phyloP scores from a whole-genome alignment of 2,329 filamentous ascomycete species.

The Aspergillus phoenicis region DNA sequence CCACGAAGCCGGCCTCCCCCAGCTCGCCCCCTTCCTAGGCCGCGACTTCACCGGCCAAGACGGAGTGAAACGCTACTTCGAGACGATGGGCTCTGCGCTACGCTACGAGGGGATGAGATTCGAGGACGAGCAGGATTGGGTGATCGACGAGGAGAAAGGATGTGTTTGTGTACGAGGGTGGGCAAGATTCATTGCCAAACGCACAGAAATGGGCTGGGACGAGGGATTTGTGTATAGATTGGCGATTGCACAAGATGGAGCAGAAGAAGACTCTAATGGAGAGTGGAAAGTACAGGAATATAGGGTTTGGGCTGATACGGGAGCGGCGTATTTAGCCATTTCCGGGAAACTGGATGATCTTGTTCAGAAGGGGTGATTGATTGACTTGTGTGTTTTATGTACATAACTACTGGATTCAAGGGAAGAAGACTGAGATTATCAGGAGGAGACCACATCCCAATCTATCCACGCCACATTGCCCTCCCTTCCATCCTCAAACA shows the following conservation, averaged over 20 bases:
- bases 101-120: slow-evolving; percentile 42
- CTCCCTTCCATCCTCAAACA: slow-evolving; percentile 47
- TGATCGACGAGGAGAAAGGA: slow-evolving; percentile 38
- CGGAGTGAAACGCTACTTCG: slow-evolving; percentile 42
- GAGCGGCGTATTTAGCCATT: slow-evolving; percentile 46
- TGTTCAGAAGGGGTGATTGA: not conserved
- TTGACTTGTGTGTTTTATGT: slow-evolving; percentile 2
- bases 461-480: slow-evolving; percentile 57
- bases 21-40: slow-evolving; percentile 47
- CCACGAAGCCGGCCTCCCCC: slow-evolving; percentile 45
- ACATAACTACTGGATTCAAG: not conserved
- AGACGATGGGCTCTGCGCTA: slow-evolving; percentile 33
- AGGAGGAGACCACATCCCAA: slow-evolving; percentile 15
- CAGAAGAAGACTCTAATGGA: not conserved
- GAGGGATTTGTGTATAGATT: slow-evolving; percentile 47
- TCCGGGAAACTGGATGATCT: slow-evolving; percentile 21
- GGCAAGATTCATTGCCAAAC: slow-evolving; percentile 38
- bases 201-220: slow-evolving; percentile 42
- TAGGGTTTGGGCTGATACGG: slow-evolving; percentile 49
- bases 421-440: not conserved
- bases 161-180: slow-evolving; percentile 38
- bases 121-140: slow-evolving; percentile 37
- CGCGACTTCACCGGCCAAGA: slow-evolving; percentile 42
- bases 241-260: slow-evolving; percentile 34
- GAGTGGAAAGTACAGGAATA: slow-evolving; percentile 42